Evolutionary conservation across 352 stramenopile genomes (phyloP).

Genomic region (Phytophthora citricola): DNA sequence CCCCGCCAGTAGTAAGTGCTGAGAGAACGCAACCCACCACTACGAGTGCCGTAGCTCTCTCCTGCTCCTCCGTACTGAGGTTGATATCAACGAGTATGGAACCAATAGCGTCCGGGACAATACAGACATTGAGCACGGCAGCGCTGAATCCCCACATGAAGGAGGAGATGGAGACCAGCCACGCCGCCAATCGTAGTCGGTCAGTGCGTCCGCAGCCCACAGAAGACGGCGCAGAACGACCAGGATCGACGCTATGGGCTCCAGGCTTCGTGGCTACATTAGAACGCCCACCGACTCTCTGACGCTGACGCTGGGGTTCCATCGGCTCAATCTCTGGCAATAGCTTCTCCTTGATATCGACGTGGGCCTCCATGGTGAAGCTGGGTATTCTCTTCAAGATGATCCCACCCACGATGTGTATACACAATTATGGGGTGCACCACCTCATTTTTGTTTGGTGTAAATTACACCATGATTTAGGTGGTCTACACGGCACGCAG

Average conservation of each 20-base stretch:
- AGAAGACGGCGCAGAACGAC: not conserved
- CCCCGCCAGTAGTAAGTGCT: constrained; percentile 55
- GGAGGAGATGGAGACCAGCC: constrained; percentile 74
- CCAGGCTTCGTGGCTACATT: constrained; percentile 4
- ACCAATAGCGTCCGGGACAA: constrained; percentile 71
- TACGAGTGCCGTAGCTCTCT: constrained; percentile 77
- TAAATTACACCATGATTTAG: constrained; percentile 1
- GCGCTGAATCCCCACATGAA: constrained; percentile 84
- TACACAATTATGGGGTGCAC: not conserved
- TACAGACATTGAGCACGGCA: constrained; percentile 81
- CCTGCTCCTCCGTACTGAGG: constrained; percentile 72
- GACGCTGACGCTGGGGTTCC: constrained; percentile 23
- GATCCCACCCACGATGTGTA: not conserved
- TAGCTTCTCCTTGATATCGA: constrained; percentile 51
- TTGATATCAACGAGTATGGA: constrained; percentile 81
- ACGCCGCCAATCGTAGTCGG: constrained; percentile 59
- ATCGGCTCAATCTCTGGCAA: constrained; percentile 34
- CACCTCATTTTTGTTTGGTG: not conserved
- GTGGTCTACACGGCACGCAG: constrained; percentile 1
- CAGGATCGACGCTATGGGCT: not conserved
- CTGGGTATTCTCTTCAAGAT: constrained; percentile 17
- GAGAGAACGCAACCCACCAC: constrained; percentile 76
- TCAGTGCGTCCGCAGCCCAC: constrained; percentile 28
- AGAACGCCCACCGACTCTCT: constrained; percentile 13
- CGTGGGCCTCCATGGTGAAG: constrained; percentile 30